A percentile compares a stretch with the other conserved stretches of the same genome.
These are phyloP conservation scores for Elaphomyces granulatus DNA, from an alignment of 495 filamentous ascomycete species.

Conservation along the genomic window DNA sequence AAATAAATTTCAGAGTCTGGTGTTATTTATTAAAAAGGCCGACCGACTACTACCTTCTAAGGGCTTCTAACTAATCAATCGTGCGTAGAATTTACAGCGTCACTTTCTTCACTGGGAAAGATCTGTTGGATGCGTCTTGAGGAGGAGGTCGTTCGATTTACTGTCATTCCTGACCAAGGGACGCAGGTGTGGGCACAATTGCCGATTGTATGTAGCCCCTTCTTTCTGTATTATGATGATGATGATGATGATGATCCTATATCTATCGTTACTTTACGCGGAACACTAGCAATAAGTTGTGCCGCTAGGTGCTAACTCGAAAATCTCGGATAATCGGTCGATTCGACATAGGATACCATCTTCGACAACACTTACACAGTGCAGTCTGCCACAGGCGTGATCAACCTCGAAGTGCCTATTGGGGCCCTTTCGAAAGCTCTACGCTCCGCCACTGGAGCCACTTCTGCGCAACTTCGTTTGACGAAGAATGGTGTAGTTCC, in stretches of 20 bases:
- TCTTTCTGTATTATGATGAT: too few relatives aligned
- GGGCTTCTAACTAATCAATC: neutral
- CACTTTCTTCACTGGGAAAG: conserved; percentile 74
- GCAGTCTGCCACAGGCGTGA: conserved; percentile 64
- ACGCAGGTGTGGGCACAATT: conserved; percentile 82
- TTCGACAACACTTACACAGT: conserved; percentile 74
- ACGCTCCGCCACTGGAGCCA: conserved; percentile 62
- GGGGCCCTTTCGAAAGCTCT: conserved; percentile 68
- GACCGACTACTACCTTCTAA: neutral
- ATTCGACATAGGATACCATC: conserved; percentile 65
- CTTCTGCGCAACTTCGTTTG: conserved; percentile 67
- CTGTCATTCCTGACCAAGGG: conserved; percentile 82
- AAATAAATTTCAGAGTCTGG: neutral
- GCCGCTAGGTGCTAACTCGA: too few relatives aligned
- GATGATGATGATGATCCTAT: too few relatives aligned
- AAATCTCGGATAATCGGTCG: too few relatives aligned
- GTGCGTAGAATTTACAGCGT: conserved; percentile 60
- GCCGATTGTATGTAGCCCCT: conserved; percentile 40
- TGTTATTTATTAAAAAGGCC: neutral
- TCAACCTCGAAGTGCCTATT: conserved; percentile 91
- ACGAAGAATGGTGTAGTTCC: conserved; percentile 84
- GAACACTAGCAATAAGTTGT: too few relatives aligned
- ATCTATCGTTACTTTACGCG: too few relatives aligned
- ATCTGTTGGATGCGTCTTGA: conserved; percentile 89
- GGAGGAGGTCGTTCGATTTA: conserved; percentile 76